These are phyloP conservation scores for Kondoa subrosea DNA, from an alignment of 768 basidiomycete genomes.

Conservation along the genomic window DNA sequence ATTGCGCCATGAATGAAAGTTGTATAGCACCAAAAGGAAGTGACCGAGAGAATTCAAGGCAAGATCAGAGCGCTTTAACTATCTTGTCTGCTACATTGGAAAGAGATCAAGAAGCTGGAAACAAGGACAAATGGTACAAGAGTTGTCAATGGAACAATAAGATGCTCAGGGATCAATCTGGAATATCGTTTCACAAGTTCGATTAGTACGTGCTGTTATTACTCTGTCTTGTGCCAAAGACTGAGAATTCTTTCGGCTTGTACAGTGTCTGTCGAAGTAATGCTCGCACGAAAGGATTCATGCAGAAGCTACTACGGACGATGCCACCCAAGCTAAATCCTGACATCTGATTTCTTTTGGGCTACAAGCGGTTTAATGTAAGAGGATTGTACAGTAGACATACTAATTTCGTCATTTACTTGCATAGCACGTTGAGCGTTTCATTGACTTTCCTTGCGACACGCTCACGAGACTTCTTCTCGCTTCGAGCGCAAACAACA, in stretches of 20 bases:
- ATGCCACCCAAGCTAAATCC: background rate
- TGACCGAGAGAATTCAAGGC: background rate
- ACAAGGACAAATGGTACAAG: background rate
- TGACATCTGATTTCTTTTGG: too few species aligned
- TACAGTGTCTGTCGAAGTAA: background rate
- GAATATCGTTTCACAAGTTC: background rate
- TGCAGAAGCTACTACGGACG: background rate
- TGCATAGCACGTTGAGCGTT: too few species aligned
- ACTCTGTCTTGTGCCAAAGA: background rate
- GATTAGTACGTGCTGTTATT: background rate
- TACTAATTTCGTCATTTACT: too few species aligned
- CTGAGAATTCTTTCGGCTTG: background rate
- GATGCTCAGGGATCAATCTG: background rate
- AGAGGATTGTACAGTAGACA: too few species aligned
- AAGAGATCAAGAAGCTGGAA: background rate
- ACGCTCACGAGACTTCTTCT: too few species aligned
- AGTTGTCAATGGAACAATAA: background rate
- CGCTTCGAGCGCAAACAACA: too few species aligned
- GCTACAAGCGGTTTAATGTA: too few species aligned
- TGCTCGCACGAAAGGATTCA: background rate
- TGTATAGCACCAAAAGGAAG: background rate
- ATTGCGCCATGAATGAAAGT: background rate
- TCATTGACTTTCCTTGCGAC: too few species aligned
- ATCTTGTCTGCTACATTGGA: background rate
- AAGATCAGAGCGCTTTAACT: background rate